A percentile compares a stretch with the other conserved stretches of the same genome.
Conservation (phyloP, 805 yeast species). For the Wilhelminamyces savonicus region DNA sequence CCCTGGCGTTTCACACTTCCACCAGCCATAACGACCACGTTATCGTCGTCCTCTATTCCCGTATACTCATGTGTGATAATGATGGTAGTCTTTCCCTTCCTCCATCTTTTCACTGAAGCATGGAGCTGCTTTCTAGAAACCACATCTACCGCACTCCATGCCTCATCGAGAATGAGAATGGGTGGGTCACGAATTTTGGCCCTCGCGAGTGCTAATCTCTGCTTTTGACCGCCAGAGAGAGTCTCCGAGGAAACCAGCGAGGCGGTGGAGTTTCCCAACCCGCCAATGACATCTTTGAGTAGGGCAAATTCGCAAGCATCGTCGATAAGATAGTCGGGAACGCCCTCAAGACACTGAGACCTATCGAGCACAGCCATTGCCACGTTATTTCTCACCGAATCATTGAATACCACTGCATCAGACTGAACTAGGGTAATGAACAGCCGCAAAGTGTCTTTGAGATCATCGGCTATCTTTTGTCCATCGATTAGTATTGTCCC, state of each 20-base stretch:
- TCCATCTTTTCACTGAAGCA: slow-evolving; percentile 48
- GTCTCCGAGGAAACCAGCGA: slow-evolving; percentile 40
- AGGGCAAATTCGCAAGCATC: slow-evolving; percentile 50
- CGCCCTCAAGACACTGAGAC: slow-evolving; percentile 5
- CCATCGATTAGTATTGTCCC: slow-evolving; percentile 64
- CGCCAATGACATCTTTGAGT: slow-evolving; percentile 41
- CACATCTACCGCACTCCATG: slow-evolving; percentile 74
- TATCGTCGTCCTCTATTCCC: slow-evolving; percentile 52
- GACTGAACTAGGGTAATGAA: slow-evolving; percentile 75
- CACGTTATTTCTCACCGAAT: slow-evolving; percentile 58
- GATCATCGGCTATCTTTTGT: slow-evolving; percentile 34
- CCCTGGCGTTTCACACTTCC: slow-evolving; percentile 38
- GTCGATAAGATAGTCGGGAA: slow-evolving; percentile 14
- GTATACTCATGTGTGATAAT: slow-evolving; percentile 72
- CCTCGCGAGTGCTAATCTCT: slow-evolving; percentile 77
- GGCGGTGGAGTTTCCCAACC: slow-evolving; percentile 50
- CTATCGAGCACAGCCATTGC: slow-evolving; percentile 47
- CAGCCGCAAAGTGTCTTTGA: slow-evolving; percentile 47
- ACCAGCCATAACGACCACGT: slow-evolving; percentile 50
- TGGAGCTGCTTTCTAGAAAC: slow-evolving; percentile 40
- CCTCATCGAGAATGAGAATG: slow-evolving; percentile 78
- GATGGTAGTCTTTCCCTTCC: slow-evolving; percentile 69
- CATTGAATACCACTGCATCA: slow-evolving; percentile 57
- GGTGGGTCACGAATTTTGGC: slow-evolving; percentile 72
- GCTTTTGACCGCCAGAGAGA: slow-evolving; percentile 90